A percentile compares a stretch with the other conserved stretches of the same genome.
phyloP scores from a whole-genome alignment of 805 yeast species.

The Candida tibetensis region DNA sequence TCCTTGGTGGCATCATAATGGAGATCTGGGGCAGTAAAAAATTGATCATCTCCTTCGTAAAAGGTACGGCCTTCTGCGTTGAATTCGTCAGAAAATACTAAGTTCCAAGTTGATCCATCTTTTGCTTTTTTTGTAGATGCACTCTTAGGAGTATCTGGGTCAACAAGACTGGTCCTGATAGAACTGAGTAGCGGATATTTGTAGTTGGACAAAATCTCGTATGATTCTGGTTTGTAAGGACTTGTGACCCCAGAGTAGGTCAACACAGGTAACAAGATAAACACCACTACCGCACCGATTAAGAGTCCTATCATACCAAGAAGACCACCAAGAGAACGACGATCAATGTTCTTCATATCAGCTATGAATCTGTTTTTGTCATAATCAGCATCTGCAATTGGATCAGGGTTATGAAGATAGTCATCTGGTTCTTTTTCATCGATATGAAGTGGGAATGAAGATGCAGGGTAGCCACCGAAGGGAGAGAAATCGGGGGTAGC shows the following conservation, averaged over 20 bases:
- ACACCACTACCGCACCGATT: constrained; percentile 16
- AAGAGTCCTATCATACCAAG: constrained; percentile 19
- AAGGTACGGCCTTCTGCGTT: constrained; percentile 87
- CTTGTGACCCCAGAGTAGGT: constrained; percentile 23
- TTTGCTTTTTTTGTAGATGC: constrained; percentile 50
- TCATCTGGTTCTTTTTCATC: constrained; percentile 30
- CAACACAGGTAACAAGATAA: constrained; percentile 23
- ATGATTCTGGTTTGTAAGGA: constrained; percentile 25
- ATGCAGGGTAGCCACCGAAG: constrained; percentile 30
- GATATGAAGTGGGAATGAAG: constrained; percentile 26
- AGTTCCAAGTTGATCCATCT: constrained; percentile 66
- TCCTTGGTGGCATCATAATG: constrained; percentile 86
- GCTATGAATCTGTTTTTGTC: constrained; percentile 25
- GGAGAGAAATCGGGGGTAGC: constrained; percentile 23
- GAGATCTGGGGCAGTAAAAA: constrained; percentile 80
- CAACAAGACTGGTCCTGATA: constrained; percentile 60
- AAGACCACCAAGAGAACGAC: constrained; percentile 20
- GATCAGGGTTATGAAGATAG: constrained; percentile 30
- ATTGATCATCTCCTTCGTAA: constrained; percentile 88
- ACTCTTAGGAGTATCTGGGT: constrained; percentile 64
- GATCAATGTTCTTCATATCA: constrained; percentile 25
- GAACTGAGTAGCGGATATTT: constrained; percentile 56
- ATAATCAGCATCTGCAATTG: constrained; percentile 28
- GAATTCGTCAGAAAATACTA: constrained; percentile 91
- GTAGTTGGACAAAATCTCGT: constrained; percentile 53